phyloP scores from a whole-genome alignment of 805 yeast species.

The Wickerhamiella bombiphila region DNA sequence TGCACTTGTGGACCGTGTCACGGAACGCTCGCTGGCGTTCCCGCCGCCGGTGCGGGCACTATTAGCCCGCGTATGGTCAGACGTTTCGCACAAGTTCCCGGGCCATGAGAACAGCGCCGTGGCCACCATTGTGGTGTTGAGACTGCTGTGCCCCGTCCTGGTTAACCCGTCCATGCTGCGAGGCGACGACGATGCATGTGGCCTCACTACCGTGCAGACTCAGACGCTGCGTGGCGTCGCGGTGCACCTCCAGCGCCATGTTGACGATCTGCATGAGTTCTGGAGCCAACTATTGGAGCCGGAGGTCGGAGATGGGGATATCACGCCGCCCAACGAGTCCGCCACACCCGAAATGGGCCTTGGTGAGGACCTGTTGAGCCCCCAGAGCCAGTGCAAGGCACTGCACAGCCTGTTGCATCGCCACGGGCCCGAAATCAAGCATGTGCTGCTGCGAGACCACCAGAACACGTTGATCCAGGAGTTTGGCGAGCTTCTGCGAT shows the following conservation, averaged over 20 bases:
- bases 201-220: neutral
- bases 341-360: neutral
- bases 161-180: neutral
- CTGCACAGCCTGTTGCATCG: constrained; percentile 4
- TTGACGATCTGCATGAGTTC: neutral
- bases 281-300: neutral
- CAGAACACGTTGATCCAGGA: neutral
- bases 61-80: neutral
- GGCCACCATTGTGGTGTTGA: constrained; percentile 2
- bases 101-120: constrained; percentile 2
- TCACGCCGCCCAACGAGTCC: neutral
- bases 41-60: neutral
- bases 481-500: neutral
- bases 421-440: constrained; percentile 3
- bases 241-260: constrained; percentile 1
- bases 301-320: neutral
- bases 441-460: neutral
- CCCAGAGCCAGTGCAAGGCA: neutral
- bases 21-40: neutral
- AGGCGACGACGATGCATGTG: neutral
- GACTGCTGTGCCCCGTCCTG: constrained; percentile 1
- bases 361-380: neutral
- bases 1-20: neutral
- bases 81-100: neutral
- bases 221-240: neutral